These are phyloP conservation scores for Podospora pseudocomata DNA, from an alignment of 495 filamentous ascomycete genomes.

Conservation along the genomic window DNA sequence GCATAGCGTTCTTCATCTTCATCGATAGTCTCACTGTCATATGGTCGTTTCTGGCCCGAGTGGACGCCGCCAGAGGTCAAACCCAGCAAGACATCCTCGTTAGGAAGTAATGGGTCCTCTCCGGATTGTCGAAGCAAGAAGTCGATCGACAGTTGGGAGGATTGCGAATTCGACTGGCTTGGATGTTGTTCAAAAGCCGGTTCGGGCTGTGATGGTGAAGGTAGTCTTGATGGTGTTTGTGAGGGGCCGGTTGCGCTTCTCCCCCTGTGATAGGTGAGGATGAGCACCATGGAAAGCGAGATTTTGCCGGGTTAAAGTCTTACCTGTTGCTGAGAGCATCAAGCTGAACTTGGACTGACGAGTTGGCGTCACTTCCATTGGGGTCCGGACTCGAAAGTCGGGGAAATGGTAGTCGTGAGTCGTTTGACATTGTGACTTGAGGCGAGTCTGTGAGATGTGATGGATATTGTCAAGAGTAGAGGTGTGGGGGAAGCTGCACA, in stretches of 20 bases:
- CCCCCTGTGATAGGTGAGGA: neutral
- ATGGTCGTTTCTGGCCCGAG: neutral
- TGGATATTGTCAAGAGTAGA: neutral
- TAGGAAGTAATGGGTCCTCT: neutral
- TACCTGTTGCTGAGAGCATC: slow-evolving; percentile 29
- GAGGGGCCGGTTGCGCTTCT: neutral
- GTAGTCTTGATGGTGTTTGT: neutral
- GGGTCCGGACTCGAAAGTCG: slow-evolving; percentile 16
- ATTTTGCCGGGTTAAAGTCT: neutral
- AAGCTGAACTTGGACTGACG: slow-evolving; percentile 29
- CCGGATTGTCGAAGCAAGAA: neutral
- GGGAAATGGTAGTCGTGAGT: slow-evolving; percentile 2
- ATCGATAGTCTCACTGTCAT: neutral
- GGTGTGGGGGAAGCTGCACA: neutral
- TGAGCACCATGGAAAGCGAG: neutral
- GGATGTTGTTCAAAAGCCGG: neutral
- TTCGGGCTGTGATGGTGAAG: neutral
- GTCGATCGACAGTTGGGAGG: neutral
- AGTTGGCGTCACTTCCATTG: slow-evolving; percentile 26
- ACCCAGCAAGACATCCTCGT: neutral
- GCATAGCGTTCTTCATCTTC: neutral
- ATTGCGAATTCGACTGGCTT: neutral
- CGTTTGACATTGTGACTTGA: slow-evolving; percentile 15
- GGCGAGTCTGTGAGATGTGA: neutral
- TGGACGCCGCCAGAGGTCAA: neutral